A percentile compares a stretch with the other conserved stretches of the same genome.
These are phyloP conservation scores for Nitzschia inconspicua DNA, from an alignment of 108 stramenopile genomes.

Conservation along the genomic window DNA sequence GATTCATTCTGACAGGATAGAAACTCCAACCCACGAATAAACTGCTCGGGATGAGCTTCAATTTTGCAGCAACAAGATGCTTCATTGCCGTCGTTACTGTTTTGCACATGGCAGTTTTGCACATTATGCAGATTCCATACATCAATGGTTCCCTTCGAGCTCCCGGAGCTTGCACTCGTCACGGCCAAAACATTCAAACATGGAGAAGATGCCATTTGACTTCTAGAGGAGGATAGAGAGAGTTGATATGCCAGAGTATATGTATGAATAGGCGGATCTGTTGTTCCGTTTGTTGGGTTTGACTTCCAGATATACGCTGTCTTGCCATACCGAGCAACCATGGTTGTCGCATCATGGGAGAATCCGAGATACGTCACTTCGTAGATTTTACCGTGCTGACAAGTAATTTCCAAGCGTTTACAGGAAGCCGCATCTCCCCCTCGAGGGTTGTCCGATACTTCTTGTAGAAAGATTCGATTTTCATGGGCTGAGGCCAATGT, in stretches of 20 bases:
- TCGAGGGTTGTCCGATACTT: neutral
- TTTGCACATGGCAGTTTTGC: neutral
- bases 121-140: neutral
- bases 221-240: neutral
- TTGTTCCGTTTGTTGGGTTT: neutral
- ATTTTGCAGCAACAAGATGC: neutral
- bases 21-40: conserved; percentile 5
- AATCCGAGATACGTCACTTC: conserved; percentile 5
- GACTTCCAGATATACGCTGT: conserved; percentile 2
- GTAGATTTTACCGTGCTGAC: neutral
- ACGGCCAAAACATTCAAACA: neutral
- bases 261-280: neutral
- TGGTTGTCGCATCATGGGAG: neutral
- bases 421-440: neutral
- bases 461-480: neutral
- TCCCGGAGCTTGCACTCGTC: neutral
- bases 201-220: neutral
- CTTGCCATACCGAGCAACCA: conserved; percentile 8
- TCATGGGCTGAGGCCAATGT: neutral
- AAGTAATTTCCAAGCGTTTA: neutral
- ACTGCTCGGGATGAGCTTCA: neutral
- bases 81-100: neutral
- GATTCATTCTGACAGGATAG: too few relatives aligned
- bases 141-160: neutral
- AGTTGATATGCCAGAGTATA: neutral